Conservation (phyloP, 306 rosid species). For the Quercus rubra region DNA sequence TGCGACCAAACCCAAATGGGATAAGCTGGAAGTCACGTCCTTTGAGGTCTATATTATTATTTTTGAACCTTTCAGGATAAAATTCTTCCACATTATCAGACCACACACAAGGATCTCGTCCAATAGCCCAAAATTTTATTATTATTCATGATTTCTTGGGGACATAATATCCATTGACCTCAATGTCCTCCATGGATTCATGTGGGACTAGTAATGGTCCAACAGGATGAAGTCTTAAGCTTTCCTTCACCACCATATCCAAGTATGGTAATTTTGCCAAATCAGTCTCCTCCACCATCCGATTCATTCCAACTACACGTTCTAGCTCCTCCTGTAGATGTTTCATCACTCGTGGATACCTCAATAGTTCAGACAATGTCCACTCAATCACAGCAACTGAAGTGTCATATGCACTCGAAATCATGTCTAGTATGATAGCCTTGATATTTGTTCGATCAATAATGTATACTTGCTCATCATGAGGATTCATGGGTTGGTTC, state of each 20-base stretch:
- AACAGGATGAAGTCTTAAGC: conserved; percentile 32
- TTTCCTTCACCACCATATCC: conserved; percentile 43
- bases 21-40: conserved; percentile 34
- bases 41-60: conserved; percentile 7
- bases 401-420: conserved; percentile 14
- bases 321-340: conserved; percentile 44
- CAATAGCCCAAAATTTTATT: conserved; percentile 35
- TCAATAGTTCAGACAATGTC: no score
- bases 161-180: conserved; percentile 35
- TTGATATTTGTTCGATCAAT: conserved; percentile 34
- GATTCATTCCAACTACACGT: conserved; percentile 22
- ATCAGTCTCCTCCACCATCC: conserved; percentile 34
- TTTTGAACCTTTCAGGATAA: conserved; percentile 39
- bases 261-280: conserved; percentile 29
- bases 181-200: conserved; percentile 22
- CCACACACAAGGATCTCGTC: conserved; percentile 41
- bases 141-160: conserved; percentile 32
- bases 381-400: conserved; percentile 8
- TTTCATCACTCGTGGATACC: conserved; percentile 36
- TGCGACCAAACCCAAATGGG: conserved; percentile 49
- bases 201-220: conserved; percentile 34
- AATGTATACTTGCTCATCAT: conserved; percentile 7
- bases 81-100: conserved; percentile 30
- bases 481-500: conserved; percentile 27
- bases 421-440: conserved; percentile 31